phyloP scores from a whole-genome alignment of 2,329 filamentous ascomycete genomes.

The Verticillium dahliae region DNA sequence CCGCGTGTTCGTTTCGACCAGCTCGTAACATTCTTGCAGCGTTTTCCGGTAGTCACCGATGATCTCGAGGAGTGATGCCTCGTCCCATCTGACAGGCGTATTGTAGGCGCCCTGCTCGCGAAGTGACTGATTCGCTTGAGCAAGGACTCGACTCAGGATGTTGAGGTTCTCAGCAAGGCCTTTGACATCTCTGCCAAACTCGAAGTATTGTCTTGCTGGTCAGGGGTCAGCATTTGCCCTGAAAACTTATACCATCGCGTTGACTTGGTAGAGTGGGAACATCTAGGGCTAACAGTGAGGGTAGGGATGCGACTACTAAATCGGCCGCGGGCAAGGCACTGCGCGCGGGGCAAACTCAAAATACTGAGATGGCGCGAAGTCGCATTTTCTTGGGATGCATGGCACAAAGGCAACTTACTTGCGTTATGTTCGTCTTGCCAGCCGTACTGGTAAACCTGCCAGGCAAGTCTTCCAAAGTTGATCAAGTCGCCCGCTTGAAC shows the following conservation, averaged over 20 bases:
- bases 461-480: constrained; percentile 22
- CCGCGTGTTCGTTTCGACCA: constrained; percentile 21
- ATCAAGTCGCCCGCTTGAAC: constrained; percentile 23
- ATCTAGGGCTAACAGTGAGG: neutral
- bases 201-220: constrained; percentile 22
- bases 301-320: neutral
- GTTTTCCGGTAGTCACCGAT: constrained; percentile 24
- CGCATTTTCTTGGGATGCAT: neutral
- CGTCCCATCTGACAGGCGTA: constrained; percentile 13
- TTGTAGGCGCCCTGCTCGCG: constrained; percentile 14
- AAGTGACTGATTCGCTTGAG: constrained; percentile 18
- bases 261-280: neutral
- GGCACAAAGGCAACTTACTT: constrained; percentile 16
- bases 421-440: constrained; percentile 25
- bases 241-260: neutral
- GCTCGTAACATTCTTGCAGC: constrained; percentile 21
- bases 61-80: constrained; percentile 14
- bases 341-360: neutral
- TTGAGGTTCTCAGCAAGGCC: constrained; percentile 23
- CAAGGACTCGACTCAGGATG: constrained; percentile 20
- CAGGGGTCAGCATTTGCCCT: neutral
- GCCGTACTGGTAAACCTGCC: constrained; percentile 23
- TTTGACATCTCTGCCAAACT: constrained; percentile 23
- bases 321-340: neutral
- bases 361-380: neutral